Conservation (phyloP, 768 basidiomycete genomes). For the Amanita fuliginea region DNA sequence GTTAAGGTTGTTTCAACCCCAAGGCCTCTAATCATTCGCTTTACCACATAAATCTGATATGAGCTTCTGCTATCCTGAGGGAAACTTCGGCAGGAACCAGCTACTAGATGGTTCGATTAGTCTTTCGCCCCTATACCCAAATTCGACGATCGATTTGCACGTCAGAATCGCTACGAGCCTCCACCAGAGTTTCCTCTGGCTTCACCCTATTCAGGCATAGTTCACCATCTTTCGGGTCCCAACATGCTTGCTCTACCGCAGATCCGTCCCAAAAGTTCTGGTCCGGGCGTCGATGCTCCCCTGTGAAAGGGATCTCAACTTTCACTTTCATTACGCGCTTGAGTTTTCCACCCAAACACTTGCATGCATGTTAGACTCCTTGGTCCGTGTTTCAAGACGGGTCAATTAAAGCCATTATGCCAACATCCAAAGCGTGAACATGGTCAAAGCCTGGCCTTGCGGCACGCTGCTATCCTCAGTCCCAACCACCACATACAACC, state of each 20-base stretch:
- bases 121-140: constrained; percentile 96
- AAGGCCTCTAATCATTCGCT: constrained; percentile 90
- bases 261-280: constrained; percentile 61
- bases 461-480: too few species aligned
- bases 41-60: constrained; percentile 57
- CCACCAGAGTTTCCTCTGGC: constrained; percentile 96
- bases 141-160: constrained; percentile 94
- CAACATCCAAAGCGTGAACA: too few species aligned
- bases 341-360: too few species aligned
- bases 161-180: constrained; percentile 94
- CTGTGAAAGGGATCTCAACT: too few species aligned
- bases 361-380: too few species aligned
- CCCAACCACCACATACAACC: too few species aligned
- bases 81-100: constrained; percentile 90
- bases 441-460: too few species aligned
- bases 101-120: constrained; percentile 93
- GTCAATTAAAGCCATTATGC: too few species aligned
- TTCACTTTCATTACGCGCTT: too few species aligned
- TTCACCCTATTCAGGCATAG: constrained; percentile 84
- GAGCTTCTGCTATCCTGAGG: constrained; percentile 50
- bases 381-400: too few species aligned
- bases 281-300: constrained; percentile 69
- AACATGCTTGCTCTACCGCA: constrained; percentile 77
- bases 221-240: constrained; percentile 88
- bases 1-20: constrained; percentile 84